Conservation (phyloP, 108 stramenopile species). For the Parietichytrium sp. region DNA sequence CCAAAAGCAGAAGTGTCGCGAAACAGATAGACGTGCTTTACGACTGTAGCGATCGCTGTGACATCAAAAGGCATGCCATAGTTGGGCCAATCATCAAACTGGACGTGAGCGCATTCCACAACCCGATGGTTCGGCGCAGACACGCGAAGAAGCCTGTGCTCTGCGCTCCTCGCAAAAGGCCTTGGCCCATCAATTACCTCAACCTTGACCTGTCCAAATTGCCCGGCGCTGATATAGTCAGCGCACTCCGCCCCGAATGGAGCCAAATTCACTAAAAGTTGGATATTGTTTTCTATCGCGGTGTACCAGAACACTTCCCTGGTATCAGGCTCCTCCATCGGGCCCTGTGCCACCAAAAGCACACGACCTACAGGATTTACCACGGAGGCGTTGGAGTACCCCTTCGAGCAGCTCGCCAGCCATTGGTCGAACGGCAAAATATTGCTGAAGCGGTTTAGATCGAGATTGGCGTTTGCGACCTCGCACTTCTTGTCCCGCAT, state of each 20-base stretch:
- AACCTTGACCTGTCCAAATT: neutral
- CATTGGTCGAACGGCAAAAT: neutral
- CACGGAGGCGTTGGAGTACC: neutral
- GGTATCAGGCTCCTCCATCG: neutral
- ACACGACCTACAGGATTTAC: neutral
- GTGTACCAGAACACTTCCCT: neutral
- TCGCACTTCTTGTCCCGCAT: neutral
- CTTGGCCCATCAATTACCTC: no score
- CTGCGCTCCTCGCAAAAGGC: no score
- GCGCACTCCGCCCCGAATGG: neutral
- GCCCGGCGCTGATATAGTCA: neutral
- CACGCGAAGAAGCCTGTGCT: neutral
- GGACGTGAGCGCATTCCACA: neutral
- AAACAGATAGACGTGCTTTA: neutral
- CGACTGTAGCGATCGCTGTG: neutral
- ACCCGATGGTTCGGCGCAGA: neutral
- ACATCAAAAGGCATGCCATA: neutral
- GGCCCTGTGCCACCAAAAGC: neutral
- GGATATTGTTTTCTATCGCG: neutral
- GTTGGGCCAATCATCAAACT: slow-evolving; percentile 23
- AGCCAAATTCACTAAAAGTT: neutral
- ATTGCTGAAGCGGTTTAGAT: slow-evolving; percentile 25
- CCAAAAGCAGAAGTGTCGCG: no score
- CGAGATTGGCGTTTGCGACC: neutral
- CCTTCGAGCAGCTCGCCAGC: neutral